Percentiles rank a stretch among this genome's conserved stretches.
Conservation (phyloP, 2,329 filamentous ascomycete species). For the Coniochaeta prunicola region DNA sequence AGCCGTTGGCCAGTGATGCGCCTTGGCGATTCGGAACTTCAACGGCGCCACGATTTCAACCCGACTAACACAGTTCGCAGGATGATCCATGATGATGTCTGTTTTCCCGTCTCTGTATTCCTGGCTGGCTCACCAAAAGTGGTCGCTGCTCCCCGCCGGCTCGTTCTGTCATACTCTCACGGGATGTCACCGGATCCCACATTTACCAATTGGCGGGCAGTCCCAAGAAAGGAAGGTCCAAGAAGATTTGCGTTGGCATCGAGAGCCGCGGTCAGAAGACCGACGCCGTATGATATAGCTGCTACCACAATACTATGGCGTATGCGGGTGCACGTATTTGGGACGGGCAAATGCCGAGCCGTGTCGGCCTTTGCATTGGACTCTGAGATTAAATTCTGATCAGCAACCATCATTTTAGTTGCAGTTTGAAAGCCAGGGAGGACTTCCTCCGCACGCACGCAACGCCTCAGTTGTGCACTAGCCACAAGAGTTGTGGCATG, state of each 20-base stretch:
- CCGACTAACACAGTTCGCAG: no score
- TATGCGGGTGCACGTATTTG: neutral
- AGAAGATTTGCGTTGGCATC: neutral
- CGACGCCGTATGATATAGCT: neutral
- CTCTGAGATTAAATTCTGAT: neutral
- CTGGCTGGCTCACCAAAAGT: neutral
- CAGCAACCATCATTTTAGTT: neutral
- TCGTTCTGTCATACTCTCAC: neutral
- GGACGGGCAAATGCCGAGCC: neutral
- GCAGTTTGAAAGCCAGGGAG: neutral
- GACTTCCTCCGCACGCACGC: neutral
- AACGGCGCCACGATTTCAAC: neutral
- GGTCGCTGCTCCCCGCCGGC: neutral
- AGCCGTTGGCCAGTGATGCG: neutral
- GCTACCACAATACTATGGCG: no score
- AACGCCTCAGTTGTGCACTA: neutral
- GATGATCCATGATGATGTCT: neutral
- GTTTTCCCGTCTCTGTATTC: no score
- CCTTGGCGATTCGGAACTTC: neutral
- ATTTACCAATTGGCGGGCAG: neutral
- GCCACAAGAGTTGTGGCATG: neutral
- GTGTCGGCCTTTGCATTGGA: neutral
- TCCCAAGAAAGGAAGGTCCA: neutral
- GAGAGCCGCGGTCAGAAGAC: neutral
- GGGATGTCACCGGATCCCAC: neutral